Evolutionary conservation across 1,139 yeast species (phyloP).

Genomic region (Taiozyma sp.): DNA sequence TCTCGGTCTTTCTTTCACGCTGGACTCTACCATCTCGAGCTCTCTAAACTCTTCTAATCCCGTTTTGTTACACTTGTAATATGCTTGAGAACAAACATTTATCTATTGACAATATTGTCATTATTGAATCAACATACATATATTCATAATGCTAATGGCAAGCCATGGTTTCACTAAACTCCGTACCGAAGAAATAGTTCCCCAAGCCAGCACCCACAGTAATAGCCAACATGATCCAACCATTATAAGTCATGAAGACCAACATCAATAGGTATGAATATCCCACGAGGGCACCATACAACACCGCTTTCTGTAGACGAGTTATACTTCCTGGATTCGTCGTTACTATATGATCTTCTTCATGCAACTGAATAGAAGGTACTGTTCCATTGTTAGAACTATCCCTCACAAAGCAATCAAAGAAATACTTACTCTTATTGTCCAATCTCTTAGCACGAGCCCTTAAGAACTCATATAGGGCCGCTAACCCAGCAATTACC

Average conservation of each 20-base stretch:
- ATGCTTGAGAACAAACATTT: no score
- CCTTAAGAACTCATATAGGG: constrained; percentile 58
- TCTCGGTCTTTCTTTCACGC: background rate
- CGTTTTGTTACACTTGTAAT: no score
- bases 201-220: constrained; percentile 68
- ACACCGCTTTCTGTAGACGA: constrained; percentile 32
- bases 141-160: constrained; percentile 36
- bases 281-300: constrained; percentile 70
- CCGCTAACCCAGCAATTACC: constrained; percentile 43
- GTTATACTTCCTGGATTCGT: constrained; percentile 4
- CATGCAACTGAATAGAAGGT: background rate
- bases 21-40: no score
- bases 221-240: constrained; percentile 77
- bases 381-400: background rate
- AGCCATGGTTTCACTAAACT: constrained; percentile 35
- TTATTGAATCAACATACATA: background rate
- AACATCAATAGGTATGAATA: constrained; percentile 77
- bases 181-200: constrained; percentile 54
- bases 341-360: constrained; percentile 6
- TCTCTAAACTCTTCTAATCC: background rate
- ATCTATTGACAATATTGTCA: no score
- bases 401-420: background rate
- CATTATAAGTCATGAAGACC: constrained; percentile 80
- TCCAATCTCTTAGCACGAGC: constrained; percentile 26
- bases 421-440: constrained; percentile 13